Evolutionary conservation across 2,329 filamentous ascomycete genomes (phyloP).

Genomic region (Diplodia mutila): DNA sequence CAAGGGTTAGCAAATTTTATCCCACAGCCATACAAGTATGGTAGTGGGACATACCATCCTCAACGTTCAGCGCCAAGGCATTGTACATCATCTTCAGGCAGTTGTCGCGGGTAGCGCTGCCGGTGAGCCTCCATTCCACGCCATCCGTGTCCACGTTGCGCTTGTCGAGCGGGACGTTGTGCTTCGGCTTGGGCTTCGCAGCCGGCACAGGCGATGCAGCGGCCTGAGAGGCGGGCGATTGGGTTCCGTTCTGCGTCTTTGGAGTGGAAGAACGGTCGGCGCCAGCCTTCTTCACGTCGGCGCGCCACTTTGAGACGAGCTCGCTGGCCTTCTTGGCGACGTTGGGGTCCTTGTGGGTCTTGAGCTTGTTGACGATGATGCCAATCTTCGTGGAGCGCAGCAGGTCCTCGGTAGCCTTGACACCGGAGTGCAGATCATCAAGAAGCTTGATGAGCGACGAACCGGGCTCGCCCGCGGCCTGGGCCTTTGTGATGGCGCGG

Average conservation of each 20-base stretch:
- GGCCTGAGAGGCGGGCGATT: constrained; percentile 43
- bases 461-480: constrained; percentile 73
- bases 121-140: constrained; percentile 76
- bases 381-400: constrained; percentile 90
- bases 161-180: constrained; percentile 68
- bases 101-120: constrained; percentile 73
- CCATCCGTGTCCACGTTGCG: constrained; percentile 81
- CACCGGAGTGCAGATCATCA: constrained; percentile 76
- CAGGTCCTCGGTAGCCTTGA: constrained; percentile 84
- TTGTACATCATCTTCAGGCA: constrained; percentile 94
- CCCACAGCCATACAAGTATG: not conserved
- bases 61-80: constrained; percentile 75
- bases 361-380: constrained; percentile 83
- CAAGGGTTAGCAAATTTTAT: not conserved
- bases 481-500: constrained; percentile 79
- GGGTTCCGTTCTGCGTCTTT: constrained; percentile 47
- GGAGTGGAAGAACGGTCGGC: constrained; percentile 53
- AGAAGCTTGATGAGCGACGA: constrained; percentile 74
- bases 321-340: constrained; percentile 77
- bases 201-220: constrained; percentile 55
- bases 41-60: constrained; percentile 46
- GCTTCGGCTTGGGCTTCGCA: constrained; percentile 57
- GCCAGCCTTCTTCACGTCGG: constrained; percentile 65
- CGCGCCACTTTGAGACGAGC: constrained; percentile 87
- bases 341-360: constrained; percentile 73